Evolutionary conservation across 306 rosid genomes (phyloP), one percentile per base, ranked within the genome.

Genomic region (Cucumis hystrix): DNA sequence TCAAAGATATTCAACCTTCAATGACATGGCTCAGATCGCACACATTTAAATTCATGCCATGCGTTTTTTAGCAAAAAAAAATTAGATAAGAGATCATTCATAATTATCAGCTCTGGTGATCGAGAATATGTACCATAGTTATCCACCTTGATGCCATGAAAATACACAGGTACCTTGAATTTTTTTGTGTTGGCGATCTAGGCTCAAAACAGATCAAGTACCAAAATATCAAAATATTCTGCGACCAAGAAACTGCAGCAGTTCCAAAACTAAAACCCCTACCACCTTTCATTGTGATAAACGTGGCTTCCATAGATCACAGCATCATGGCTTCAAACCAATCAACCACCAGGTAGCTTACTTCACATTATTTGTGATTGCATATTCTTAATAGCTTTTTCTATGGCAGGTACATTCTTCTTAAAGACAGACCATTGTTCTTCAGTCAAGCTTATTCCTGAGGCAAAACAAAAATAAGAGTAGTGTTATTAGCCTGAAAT

Each of bases 391-490:
- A 90, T 87, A 80, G 97, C 97, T 60, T 90, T 81, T 83, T 95
- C 98, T 69, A 92, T 84, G 70, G 87, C 97, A 75, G 97, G 92
- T 43, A 90, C 75, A 75, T 82, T 92, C 70, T 95, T 89, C 82
- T 82, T 89, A 20, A 95, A 90, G 83, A 73, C 23, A 10, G 90
- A 82, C 97, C 97, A 95, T 77, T 95, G 99, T 83, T 90, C 97
- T 78, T 83, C 91, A 2, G 92, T 92, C 97, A 92, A 83, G 85
- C 97, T 92, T 82, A 95, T 95, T 80, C 99, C 99, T 95, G 91
- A 81, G n/a, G 71, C 35, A 80, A 33, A 82, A 63, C 28, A 80
- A 33, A 82, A 63, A 66, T 30, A 81, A 80, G 54, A 49, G 33
- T 12, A 57, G 63, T 56, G 62, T 0, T 65, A 41, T 47, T 59